Base-by-base conservation (phyloP, 495 filamentous ascomycete genomes). In the Daldinia grandis region DNA sequence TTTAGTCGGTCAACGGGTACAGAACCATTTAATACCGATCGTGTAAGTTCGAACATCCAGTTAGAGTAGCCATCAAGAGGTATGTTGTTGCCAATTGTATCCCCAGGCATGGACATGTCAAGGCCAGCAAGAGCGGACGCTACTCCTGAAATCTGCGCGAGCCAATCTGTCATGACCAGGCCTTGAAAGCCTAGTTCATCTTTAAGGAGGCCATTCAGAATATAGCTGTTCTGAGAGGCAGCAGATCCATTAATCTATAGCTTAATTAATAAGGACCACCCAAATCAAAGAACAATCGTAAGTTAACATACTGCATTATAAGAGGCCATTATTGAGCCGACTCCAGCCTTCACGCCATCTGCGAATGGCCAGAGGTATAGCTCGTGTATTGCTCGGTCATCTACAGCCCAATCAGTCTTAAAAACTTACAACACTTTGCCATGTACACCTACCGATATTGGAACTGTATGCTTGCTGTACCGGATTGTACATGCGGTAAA, bases 331-430 rank as follows among this genome's bases (percentile, higher is more conserved):
- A 89, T 79, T 2, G 88, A 83, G 42, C 88, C 90, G n/a, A 87
- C 90, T 10, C 90, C 90, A n/a, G 86, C 89, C 51, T 82, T 83
- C 15, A 93, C 84, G 5, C 85, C 86, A 58, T 91, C 90, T 3
- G 89, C 88, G 78, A 95, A 94, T 2, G 91, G 91, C 92, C 92
- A 94, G 4, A 92, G 81, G 72, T 94, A 94, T 15, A 93, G 66
- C 68, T 94, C 91, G 76, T 94, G 92, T 17, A 94, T 74, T 0
- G 91, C 91, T 14, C 90, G 83, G 64, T 94, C 92, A 77, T 93
- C 90, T 74, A 87, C 80, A 56, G 83, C 0, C 40, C 2, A 19
- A 24, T 57, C 53, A 63, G 55, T 25, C 28, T 2, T 27, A 7
- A 0, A 1, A 15, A 33, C 28, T 4, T 15, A 47, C 24, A 25